Evolutionary conservation across 768 basidiomycete genomes (phyloP), one percentile per base, ranked within the genome.

Genomic region (Jaapia argillacea): DNA sequence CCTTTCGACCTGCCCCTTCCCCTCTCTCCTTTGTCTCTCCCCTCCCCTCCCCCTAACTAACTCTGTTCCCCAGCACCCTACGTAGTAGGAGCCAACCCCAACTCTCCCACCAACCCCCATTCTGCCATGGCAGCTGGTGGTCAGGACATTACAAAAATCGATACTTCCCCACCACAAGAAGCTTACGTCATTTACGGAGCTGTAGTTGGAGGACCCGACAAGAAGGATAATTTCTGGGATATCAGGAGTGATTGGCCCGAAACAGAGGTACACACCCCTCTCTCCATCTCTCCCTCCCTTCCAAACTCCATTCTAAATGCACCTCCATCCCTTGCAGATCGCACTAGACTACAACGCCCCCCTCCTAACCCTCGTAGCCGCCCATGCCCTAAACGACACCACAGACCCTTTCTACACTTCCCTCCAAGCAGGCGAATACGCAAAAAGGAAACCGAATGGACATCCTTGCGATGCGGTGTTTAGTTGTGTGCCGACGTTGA

Each of bases 341-440:
- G 86, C 83, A n/a, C 62, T 90, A 31, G 92, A 96, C 56, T 92
- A 91, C 59, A 88, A 86, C 50, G 88, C 90, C 1, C 89, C 90
- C 2, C 70, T 94, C 67, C 68, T 94, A n/a, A 84, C 88, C 1
- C 71, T 96, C 26, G 79, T 84, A 1, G 85, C 89, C 14, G 79
- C 80, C 68, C 77, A 83, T 51, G 70, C 83, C n/a, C 54, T 85
- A 40, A 79, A 77, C 48, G 75, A 79, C 45, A 59, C 68, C 5
- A 68, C 65, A 16, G 87, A 92, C 50, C 91, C 91, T 0, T 90
- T 71, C 63, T 96, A 77, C 58, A 85, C 83, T 13, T 62, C 70
- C 4, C 64, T 94, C 24, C 64, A 78, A 57, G 76, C 72, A 1
- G 87, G 87, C 24, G 71, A 72, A 41, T 86, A 85, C 55, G 70